Evolutionary conservation across 768 basidiomycete species (phyloP), one percentile per base, ranked within the genome.

Genomic region (Hygrocybe coccinea): DNA sequence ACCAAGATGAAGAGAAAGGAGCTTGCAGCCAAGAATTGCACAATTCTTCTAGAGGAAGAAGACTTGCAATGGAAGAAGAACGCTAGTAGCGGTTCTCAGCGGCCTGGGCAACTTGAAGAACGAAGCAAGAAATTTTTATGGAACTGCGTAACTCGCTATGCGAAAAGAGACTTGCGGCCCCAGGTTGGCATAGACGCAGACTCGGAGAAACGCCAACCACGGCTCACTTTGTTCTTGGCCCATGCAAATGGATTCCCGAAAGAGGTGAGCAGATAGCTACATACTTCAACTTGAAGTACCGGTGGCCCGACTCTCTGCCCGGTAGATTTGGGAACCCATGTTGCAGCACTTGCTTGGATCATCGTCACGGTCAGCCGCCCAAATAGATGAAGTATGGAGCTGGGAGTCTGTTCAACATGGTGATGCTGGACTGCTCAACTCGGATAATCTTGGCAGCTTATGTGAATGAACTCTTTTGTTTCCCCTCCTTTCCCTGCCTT

Each of bases 241-340:
- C 93, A 95, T 66, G 91, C 90, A 2, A 95, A 91, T 68, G 92
- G 94, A 1, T 87, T 95, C 61, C 82, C 81, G 46, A 95, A 94
- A 67, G 91, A 95, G 83, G 89, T 84, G 52, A 47, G 80, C 59
- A n/a, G n/a, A n/a, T n/a, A n/a, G n/a, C n/a, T n/a, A n/a, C n/a
- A n/a, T n/a, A n/a, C n/a, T n/a, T n/a, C n/a, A n/a, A n/a, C n/a
- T n/a, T n/a, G n/a, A n/a, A n/a, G n/a, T n/a, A n/a, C n/a, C n/a
- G n/a, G n/a, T n/a, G n/a, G n/a, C n/a, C n/a, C n/a, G n/a, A n/a
- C n/a, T n/a, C n/a, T n/a, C n/a, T n/a, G n/a, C n/a, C n/a, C n/a
- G n/a, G n/a, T 62, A 95, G 91, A 87, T 80, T 8, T 95, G 88
- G 85, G 90, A 95, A 64, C 83, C 89, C 0, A 77, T 79, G 15